Percentiles rank a stretch among this genome's conserved stretches.
phyloP scores from a whole-genome alignment of 352 stramenopile species.

The Halophytophthora batemanensis region DNA sequence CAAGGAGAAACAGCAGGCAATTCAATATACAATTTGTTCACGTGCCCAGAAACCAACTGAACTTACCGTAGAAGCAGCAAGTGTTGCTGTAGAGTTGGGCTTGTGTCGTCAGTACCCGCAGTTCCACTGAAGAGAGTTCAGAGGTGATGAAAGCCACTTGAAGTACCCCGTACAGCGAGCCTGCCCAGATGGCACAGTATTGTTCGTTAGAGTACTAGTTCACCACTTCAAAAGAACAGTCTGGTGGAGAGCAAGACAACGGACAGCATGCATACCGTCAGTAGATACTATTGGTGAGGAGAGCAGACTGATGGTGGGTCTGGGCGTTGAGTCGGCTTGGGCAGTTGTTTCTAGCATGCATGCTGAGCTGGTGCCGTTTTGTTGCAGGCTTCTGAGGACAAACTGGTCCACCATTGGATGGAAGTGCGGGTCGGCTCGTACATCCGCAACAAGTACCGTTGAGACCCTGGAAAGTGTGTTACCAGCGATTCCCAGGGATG shows the following conservation, averaged over 20 bases:
- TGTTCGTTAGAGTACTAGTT: background rate
- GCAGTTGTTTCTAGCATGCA: slow-evolving; percentile 8
- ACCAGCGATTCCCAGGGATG: slow-evolving; percentile 55
- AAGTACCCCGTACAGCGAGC: slow-evolving; percentile 45
- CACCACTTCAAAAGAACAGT: slow-evolving; percentile 2
- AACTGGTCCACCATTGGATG: slow-evolving; percentile 69
- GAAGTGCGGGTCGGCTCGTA: slow-evolving; percentile 43
- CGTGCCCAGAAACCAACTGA: background rate
- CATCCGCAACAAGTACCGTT: slow-evolving; percentile 37
- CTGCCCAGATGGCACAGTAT: slow-evolving; percentile 8
- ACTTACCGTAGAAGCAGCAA: slow-evolving; percentile 47
- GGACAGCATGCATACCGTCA: slow-evolving; percentile 27
- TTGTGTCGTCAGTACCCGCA: slow-evolving; percentile 19
- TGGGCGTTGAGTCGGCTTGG: slow-evolving; percentile 1
- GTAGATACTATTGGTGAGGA: slow-evolving; percentile 34
- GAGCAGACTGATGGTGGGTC: slow-evolving; percentile 35
- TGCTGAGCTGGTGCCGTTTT: slow-evolving; percentile 11
- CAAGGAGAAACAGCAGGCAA: background rate
- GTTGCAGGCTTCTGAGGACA: slow-evolving; percentile 22
- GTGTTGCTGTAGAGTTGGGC: slow-evolving; percentile 30
- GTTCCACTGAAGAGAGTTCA: slow-evolving; percentile 11
- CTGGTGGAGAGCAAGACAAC: background rate
- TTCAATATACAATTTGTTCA: background rate
- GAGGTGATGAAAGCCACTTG: slow-evolving; percentile 42
- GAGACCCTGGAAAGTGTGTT: slow-evolving; percentile 35